phyloP scores from a whole-genome alignment of 2,329 filamentous ascomycete genomes.

The Aspergillus brunneoviolaceus region DNA sequence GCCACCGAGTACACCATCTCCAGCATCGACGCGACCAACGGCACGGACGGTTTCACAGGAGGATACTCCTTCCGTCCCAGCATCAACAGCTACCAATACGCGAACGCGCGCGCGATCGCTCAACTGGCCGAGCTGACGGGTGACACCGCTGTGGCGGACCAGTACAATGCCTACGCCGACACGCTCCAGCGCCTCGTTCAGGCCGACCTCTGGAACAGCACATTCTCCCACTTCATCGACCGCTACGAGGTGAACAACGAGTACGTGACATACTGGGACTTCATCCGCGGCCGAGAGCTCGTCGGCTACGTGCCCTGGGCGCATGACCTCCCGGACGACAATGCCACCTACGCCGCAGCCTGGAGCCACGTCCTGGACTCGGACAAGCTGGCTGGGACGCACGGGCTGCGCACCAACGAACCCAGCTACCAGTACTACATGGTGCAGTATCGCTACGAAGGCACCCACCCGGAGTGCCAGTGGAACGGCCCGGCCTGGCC shows the following conservation, averaged over 20 bases:
- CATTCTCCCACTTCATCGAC: constrained; percentile 47
- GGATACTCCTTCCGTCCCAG: constrained; percentile 45
- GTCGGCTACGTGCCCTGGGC: constrained; percentile 48
- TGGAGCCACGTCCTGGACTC: constrained; percentile 32
- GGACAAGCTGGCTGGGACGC: constrained; percentile 34
- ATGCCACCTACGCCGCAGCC: constrained; percentile 32
- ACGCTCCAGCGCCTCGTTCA: constrained; percentile 42
- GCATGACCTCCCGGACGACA: constrained; percentile 44
- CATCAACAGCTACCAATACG: constrained; percentile 48
- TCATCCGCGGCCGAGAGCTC: constrained; percentile 46
- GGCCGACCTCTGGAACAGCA: constrained; percentile 45
- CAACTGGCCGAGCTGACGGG: constrained; percentile 37
- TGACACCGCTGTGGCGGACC: constrained; percentile 17
- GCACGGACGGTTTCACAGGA: constrained; percentile 41
- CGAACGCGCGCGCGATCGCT: constrained; percentile 45
- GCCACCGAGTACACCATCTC: constrained; percentile 50
- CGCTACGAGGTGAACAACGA: constrained; percentile 41
- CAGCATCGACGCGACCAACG: constrained; percentile 42
- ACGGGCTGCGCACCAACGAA: constrained; percentile 45
- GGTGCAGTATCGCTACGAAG: constrained; percentile 36
- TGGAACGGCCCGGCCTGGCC: constrained; percentile 50
- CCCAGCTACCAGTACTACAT: constrained; percentile 49
- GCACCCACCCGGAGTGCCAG: constrained; percentile 40
- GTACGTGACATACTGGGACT: constrained; percentile 35
- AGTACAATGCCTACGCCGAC: constrained; percentile 31